These are phyloP conservation scores for Zygoascus hellenicus DNA, from an alignment of 1,139 yeast species.

Conservation along the genomic window DNA sequence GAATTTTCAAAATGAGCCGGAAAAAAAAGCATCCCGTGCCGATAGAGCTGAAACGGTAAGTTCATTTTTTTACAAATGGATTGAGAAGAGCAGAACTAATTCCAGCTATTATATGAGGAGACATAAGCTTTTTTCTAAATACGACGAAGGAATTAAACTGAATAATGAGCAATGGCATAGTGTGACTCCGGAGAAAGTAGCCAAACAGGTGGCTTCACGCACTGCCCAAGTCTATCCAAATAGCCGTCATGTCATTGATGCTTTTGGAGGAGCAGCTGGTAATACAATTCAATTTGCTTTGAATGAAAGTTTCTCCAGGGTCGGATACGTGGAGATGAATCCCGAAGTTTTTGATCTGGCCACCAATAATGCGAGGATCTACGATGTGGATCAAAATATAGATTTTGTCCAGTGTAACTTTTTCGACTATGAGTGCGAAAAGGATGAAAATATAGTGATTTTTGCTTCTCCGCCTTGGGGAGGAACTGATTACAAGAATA, in stretches of 20 bases:
- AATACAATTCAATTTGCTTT: slow-evolving; percentile 72
- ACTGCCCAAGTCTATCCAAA: slow-evolving; percentile 46
- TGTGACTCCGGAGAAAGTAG: slow-evolving; percentile 81
- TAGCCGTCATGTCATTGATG: slow-evolving; percentile 48
- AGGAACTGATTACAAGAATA: slow-evolving; percentile 60
- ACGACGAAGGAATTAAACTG: slow-evolving; percentile 66
- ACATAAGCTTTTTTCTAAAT: slow-evolving; percentile 51
- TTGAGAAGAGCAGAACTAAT: neutral
- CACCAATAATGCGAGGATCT: slow-evolving; percentile 62
- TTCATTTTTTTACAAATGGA: too few species aligned
- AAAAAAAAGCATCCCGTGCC: slow-evolving; percentile 7
- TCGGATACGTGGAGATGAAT: slow-evolving; percentile 64
- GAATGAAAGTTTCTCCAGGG: slow-evolving; percentile 26
- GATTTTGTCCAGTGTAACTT: slow-evolving; percentile 25
- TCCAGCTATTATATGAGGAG: slow-evolving; percentile 57
- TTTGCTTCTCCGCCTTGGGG: slow-evolving; percentile 98
- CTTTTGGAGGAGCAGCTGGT: slow-evolving; percentile 96
- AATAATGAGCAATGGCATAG: slow-evolving; percentile 82
- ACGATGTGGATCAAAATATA: slow-evolving; percentile 44
- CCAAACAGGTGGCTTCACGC: slow-evolving; percentile 52
- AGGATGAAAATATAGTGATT: slow-evolving; percentile 45
- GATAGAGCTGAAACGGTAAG: slow-evolving; percentile 5
- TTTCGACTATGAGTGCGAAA: slow-evolving; percentile 25
- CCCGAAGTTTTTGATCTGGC: slow-evolving; percentile 61
- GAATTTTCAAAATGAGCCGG: neutral